These are phyloP conservation scores for Epichloe festucae DNA, from an alignment of 2,329 filamentous ascomycete species.

Conservation along the genomic window DNA sequence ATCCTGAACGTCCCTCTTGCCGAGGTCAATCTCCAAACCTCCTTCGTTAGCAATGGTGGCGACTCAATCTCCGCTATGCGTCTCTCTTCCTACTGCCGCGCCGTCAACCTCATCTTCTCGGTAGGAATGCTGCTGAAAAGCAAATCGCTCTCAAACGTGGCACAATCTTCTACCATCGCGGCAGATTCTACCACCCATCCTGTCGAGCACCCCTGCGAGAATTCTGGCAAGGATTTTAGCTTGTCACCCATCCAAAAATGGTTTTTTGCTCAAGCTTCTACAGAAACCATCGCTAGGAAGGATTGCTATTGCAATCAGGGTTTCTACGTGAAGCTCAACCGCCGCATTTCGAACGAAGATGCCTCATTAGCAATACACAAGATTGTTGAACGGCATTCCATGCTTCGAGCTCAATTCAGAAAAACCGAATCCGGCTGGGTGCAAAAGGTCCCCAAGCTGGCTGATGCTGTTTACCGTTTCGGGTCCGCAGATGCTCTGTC, in stretches of 20 bases:
- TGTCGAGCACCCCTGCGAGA: background rate
- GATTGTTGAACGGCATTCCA: conserved; percentile 5
- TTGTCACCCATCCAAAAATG: conserved; percentile 6
- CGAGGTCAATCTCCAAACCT: conserved; percentile 16
- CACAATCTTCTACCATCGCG: background rate
- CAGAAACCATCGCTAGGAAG: background rate
- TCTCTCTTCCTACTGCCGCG: conserved; percentile 25
- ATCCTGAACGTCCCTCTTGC: conserved; percentile 24
- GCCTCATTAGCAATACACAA: background rate
- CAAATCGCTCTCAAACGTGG: conserved; percentile 1
- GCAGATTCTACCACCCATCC: background rate
- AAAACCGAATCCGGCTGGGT: background rate
- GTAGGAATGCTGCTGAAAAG: conserved; percentile 11
- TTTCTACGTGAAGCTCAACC: conserved; percentile 1
- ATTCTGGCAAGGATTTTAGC: background rate
- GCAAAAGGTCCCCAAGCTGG: background rate
- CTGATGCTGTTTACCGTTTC: conserved; percentile 1
- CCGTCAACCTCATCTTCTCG: conserved; percentile 16
- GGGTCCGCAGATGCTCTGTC: background rate
- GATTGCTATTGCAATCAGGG: conserved; percentile 3
- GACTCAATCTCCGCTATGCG: conserved; percentile 32
- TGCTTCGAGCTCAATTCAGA: conserved; percentile 7
- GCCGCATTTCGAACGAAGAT: background rate
- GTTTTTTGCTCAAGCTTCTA: conserved; percentile 2
- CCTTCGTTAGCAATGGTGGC: conserved; percentile 28